A percentile compares a stretch with the other conserved stretches of the same genome.
These are phyloP conservation scores for Hibiscus trionum DNA, from an alignment of 345 rosid species.

Conservation along the genomic window DNA sequence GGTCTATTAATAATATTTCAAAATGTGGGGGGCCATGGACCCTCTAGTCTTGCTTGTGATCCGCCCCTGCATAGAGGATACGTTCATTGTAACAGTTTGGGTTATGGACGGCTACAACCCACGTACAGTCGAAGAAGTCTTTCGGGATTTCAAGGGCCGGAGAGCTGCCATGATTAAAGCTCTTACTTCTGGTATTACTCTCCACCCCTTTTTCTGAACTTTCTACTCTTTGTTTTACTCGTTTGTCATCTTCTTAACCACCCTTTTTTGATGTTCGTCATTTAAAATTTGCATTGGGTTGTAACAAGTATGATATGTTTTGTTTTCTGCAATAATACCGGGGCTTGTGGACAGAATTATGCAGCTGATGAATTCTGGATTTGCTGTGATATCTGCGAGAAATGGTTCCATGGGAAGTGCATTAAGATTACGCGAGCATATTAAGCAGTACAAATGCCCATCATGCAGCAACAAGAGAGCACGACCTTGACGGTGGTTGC, in stretches of 20 bases:
- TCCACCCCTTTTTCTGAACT: neutral
- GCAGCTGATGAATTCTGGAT: conserved; percentile 63
- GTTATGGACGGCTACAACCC: conserved; percentile 56
- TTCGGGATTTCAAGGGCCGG: conserved; percentile 64
- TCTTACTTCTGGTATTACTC: conserved; percentile 38
- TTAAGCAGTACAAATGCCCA: conserved; percentile 90
- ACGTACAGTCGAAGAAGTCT: conserved; percentile 69
- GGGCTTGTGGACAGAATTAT: conserved; percentile 63
- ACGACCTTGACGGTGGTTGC: conserved; percentile 32
- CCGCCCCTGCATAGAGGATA: too few species aligned
- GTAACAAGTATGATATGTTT: neutral
- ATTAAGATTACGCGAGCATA: conserved; percentile 86
- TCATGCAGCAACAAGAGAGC: conserved; percentile 91
- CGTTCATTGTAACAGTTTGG: too few species aligned
- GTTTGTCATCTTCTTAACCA: neutral
- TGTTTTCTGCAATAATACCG: conserved; percentile 5
- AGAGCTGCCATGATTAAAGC: conserved; percentile 66
- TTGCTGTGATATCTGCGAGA: conserved; percentile 58
- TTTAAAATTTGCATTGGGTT: neutral
- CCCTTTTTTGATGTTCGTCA: neutral
- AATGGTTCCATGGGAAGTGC: conserved; percentile 75
- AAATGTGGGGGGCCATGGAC: too few species aligned
- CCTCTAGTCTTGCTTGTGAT: too few species aligned
- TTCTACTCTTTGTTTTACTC: neutral
- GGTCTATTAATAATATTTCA: too few species aligned